A percentile compares a stretch with the other conserved stretches of the same genome.
Conservation (phyloP, 1,139 yeast genomes). For the Spathaspora sp. region DNA sequence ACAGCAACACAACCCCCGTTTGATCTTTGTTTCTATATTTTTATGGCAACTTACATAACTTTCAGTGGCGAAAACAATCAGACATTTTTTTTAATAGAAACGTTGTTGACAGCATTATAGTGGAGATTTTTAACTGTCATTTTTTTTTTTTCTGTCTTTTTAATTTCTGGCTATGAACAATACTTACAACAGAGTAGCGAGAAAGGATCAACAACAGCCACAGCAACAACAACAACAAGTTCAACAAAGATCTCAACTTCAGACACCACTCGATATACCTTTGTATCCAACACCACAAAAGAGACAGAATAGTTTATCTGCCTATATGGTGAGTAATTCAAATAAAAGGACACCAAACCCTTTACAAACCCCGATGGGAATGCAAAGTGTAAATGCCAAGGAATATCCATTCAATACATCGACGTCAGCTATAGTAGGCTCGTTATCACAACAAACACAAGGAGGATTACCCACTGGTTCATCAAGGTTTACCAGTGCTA, state of each 20-base stretch:
- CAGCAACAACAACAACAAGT: constrained; percentile 1
- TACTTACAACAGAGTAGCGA: constrained; percentile 3
- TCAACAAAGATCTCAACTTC: constrained; percentile 3
- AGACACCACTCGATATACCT: background rate
- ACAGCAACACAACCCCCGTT: background rate
- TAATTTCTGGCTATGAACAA: constrained; percentile 1
- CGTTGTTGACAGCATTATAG: background rate
- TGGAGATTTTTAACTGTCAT: background rate
- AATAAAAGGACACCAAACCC: constrained; percentile 34
- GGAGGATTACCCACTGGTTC: constrained; percentile 7
- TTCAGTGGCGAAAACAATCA: background rate
- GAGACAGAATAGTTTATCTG: constrained; percentile 42
- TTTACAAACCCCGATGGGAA: constrained; percentile 12
- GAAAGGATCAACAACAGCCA: constrained; percentile 2
- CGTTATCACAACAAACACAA: constrained; percentile 3
- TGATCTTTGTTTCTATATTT: background rate
- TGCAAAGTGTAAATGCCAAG: constrained; percentile 10
- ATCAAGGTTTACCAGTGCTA: constrained; percentile 10
- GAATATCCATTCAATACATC: constrained; percentile 10
- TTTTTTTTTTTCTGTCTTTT: background rate
- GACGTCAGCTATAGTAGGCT: background rate
- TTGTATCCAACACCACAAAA: constrained; percentile 26
- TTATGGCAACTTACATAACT: background rate
- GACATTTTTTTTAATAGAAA: background rate
- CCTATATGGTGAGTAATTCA: constrained; percentile 32